phyloP scores from a whole-genome alignment of 768 basidiomycete genomes.

The Lyophyllum decastes region DNA sequence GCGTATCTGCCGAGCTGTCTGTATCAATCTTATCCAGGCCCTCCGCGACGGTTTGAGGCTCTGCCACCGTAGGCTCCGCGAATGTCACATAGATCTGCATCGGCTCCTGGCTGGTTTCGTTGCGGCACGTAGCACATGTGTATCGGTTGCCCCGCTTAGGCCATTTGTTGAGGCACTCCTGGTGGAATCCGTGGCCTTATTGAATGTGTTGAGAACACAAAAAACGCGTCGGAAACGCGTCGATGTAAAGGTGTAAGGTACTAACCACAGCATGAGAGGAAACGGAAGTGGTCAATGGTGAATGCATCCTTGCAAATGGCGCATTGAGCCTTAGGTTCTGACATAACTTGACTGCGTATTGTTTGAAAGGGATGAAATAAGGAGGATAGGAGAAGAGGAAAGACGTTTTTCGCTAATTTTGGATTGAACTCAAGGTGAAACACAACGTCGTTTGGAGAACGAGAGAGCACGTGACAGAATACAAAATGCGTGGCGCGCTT shows the following conservation, averaged over 20 bases:
- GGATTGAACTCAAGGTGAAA: no score
- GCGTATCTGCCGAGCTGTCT: no score
- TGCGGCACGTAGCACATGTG: slow-evolving; percentile 8
- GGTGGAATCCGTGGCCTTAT: slow-evolving; percentile 18
- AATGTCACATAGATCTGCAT: slow-evolving; percentile 14
- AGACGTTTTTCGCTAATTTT: no score
- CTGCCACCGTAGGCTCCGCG: neutral
- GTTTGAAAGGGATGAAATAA: no score
- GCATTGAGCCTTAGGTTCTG: neutral
- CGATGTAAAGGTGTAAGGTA: neutral
- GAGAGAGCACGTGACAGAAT: no score
- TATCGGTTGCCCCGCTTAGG: neutral
- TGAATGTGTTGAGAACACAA: neutral
- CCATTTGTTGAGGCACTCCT: slow-evolving; percentile 4
- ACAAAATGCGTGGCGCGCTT: no score
- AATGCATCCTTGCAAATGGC: slow-evolving; percentile 11
- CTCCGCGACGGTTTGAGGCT: neutral
- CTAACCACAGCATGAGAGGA: slow-evolving; percentile 14
- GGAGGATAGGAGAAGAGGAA: no score
- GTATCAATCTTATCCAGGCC: no score
- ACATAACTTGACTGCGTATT: no score
- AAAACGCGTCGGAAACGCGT: neutral
- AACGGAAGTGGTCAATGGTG: slow-evolving; percentile 12
- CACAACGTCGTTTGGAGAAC: no score
- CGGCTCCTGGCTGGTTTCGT: slow-evolving; percentile 3